phyloP scores from a whole-genome alignment of 345 rosid species.

The Gynandropsis gynandra region DNA sequence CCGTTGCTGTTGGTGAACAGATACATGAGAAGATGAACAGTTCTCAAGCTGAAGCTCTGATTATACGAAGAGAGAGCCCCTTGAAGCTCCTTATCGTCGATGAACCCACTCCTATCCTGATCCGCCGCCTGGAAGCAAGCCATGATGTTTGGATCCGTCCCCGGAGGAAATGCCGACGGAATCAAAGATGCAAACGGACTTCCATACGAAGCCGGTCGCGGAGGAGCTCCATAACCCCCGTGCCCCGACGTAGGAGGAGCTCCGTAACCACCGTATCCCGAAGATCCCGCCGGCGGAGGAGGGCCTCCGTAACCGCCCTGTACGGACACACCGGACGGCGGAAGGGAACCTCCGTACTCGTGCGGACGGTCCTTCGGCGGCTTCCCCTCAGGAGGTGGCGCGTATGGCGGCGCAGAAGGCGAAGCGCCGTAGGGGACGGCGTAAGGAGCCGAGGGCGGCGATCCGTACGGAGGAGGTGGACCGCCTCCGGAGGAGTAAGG shows the following conservation, averaged over 20 bases:
- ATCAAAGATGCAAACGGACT: slow-evolving; percentile 57
- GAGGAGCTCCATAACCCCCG: slow-evolving; percentile 40
- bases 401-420: slow-evolving; percentile 27
- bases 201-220: slow-evolving; percentile 56
- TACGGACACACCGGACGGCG: too few species aligned
- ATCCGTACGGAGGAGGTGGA: slow-evolving; percentile 32
- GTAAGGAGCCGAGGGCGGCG: slow-evolving; percentile 26
- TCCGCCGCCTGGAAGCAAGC: slow-evolving; percentile 80
- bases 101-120: slow-evolving; percentile 78
- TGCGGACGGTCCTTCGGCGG: slow-evolving; percentile 31
- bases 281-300: slow-evolving; percentile 45
- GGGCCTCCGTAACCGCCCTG: slow-evolving; percentile 32
- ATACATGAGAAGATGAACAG: slow-evolving; percentile 63
- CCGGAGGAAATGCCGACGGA: slow-evolving; percentile 81
- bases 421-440: slow-evolving; percentile 36
- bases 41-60: slow-evolving; percentile 65
- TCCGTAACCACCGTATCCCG: slow-evolving; percentile 42
- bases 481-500: slow-evolving; percentile 21
- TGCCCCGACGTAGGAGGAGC: slow-evolving; percentile 17
- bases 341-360: slow-evolving; percentile 24
- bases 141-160: slow-evolving; percentile 75
- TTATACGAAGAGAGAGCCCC: slow-evolving; percentile 69
- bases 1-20: slow-evolving; percentile 57
- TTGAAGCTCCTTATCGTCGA: slow-evolving; percentile 87
- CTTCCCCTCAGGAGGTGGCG: slow-evolving; percentile 19